phyloP scores from a whole-genome alignment of 106 monocot species.

The Dioscorea alata region DNA sequence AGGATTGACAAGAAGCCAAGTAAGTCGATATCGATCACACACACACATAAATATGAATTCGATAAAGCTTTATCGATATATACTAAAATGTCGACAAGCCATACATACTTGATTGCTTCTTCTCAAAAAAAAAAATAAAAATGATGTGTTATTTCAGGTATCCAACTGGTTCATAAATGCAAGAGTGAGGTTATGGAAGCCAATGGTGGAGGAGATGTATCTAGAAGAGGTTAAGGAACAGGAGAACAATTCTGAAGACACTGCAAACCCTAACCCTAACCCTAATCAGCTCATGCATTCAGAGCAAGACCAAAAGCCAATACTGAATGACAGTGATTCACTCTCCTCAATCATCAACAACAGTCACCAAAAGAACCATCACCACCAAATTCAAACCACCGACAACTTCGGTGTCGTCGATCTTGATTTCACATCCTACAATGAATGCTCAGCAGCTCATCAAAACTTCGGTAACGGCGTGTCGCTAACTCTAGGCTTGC shows the following conservation, averaged over 20 bases:
- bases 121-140: too few species aligned
- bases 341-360: slow-evolving; percentile 29
- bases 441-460: slow-evolving; percentile 3
- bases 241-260: slow-evolving; percentile 14
- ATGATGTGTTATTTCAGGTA: slow-evolving; percentile 21
- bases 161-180: slow-evolving; percentile 75
- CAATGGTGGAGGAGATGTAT: slow-evolving; percentile 98
- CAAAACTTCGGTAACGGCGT: slow-evolving; percentile 34
- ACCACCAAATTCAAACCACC: background rate
- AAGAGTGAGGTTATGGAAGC: slow-evolving; percentile 71
- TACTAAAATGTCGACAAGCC: too few species aligned
- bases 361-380: slow-evolving; percentile 4
- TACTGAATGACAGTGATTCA: background rate
- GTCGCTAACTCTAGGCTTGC: slow-evolving; percentile 66
- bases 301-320: slow-evolving; percentile 27
- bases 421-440: slow-evolving; percentile 47
- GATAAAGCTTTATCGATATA: too few species aligned
- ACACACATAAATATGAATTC: too few species aligned
- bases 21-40: slow-evolving; percentile 4
- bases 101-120: too few species aligned
- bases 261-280: slow-evolving; percentile 25
- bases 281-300: slow-evolving; percentile 1
- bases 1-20: slow-evolving; percentile 90
- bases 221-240: slow-evolving; percentile 69
- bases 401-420: slow-evolving; percentile 42